These are phyloP conservation scores for Neophaeococcomyces mojaviensis DNA, from an alignment of 2,329 filamentous ascomycete species.

Conservation along the genomic window DNA sequence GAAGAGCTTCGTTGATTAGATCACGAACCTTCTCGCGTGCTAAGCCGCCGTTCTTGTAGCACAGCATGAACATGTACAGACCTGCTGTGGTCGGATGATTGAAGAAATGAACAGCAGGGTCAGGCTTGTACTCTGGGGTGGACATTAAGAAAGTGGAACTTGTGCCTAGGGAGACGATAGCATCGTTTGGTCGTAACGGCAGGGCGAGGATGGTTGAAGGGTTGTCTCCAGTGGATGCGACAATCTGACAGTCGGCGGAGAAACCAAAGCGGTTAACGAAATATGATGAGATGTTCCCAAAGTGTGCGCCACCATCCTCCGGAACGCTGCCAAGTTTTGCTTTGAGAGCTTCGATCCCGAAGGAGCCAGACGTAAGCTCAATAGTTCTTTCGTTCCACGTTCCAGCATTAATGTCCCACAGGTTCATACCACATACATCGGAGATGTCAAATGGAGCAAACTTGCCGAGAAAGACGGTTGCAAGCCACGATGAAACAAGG, in stretches of 20 bases:
- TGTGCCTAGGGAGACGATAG: constrained; percentile 89
- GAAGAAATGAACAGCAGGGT: constrained; percentile 93
- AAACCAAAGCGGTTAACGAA: constrained; percentile 76
- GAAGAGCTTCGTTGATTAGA: constrained; percentile 51
- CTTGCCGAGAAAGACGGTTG: constrained; percentile 76
- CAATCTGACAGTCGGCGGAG: constrained; percentile 62
- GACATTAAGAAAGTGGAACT: constrained; percentile 97
- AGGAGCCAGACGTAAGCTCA: constrained; percentile 61
- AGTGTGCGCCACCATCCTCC: constrained; percentile 68
- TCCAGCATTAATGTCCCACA: constrained; percentile 78
- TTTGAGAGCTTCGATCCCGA: constrained; percentile 58
- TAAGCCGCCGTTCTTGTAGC: constrained; percentile 96
- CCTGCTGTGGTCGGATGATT: constrained; percentile 88
- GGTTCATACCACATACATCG: constrained; percentile 93
- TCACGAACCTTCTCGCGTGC: constrained; percentile 87
- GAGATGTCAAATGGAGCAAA: constrained; percentile 87
- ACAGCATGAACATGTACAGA: constrained; percentile 99
- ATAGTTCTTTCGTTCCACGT: constrained; percentile 70
- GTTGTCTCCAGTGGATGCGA: constrained; percentile 92
- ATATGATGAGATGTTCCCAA: constrained; percentile 71
- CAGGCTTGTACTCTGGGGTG: constrained; percentile 81
- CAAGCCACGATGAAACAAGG: constrained; percentile 89
- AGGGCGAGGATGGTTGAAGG: constrained; percentile 88
- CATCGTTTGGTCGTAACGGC: constrained; percentile 77
- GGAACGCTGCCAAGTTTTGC: constrained; percentile 73